Base-by-base conservation (phyloP, 768 basidiomycete species). In the Boletellus sp. region DNA sequence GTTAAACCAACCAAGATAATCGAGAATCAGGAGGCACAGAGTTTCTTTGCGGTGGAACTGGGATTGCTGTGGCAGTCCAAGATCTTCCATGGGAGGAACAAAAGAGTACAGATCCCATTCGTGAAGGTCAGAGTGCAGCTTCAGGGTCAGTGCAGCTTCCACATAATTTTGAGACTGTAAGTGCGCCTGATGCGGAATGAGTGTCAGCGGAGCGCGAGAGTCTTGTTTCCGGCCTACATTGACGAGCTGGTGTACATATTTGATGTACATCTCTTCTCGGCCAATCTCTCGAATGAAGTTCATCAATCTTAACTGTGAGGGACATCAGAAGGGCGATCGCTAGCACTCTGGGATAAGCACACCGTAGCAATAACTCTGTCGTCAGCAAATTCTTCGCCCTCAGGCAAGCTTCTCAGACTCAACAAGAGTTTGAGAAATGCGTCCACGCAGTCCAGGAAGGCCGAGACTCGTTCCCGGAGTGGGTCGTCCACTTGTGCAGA, bases 11-110 rank as follows among this genome's bases (percentile, higher is more conserved):
- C 92, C 90, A 19, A 97, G 80, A 59, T 94, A 93, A 64, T 96
- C 93, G n/a, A 98, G 79, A 50, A 94, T 94, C 48, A 94, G 73
- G 37, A 96, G 76, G 57, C 87, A 92, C 2, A 98, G 74, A 0
- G 92, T 92, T 70, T 98, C 95, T 63, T 95, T 96, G 40, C 95
- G 81, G 49, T 89, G 88, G 69, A 97, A 98, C 32, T 92, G 87
- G 2, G 88, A 94, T 63, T 98, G 95, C 41, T 90, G 87, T 1
- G 94, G 94, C 34, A 97, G 72, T 16, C 87, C 83, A 34, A 97
- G 78, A 48, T 92, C 93, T 61, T 90, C 88, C 84, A 94, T 89
- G 0, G 93, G 88, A 0, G 84, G 81, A 36, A 92, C 83, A 53
- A 90, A 90, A 0, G 81, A 73, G 57, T 83, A 83, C 16, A 88